Conservation (phyloP, 202 grass and related monocot genomes). For the Carex arenaria region DNA sequence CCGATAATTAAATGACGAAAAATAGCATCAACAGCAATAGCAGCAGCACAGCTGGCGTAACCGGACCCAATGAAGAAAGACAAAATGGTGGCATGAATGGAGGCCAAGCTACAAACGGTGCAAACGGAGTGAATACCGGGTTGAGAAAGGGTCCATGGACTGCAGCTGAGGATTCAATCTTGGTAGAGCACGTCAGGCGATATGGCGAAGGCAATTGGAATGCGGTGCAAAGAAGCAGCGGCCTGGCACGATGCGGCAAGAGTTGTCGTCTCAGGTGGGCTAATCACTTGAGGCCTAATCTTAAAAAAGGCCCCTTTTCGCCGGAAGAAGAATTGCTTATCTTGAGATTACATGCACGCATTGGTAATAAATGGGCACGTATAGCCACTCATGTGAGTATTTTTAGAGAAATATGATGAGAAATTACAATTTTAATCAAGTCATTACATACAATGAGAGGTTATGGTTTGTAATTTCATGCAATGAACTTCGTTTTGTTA, state of each 20-base stretch:
- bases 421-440: not conserved
- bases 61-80: constrained; percentile 6
- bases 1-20: constrained; percentile 17
- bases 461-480: constrained; percentile 1
- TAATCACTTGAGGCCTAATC: constrained; percentile 89
- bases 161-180: constrained; percentile 63
- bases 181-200: constrained; percentile 67
- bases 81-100: not conserved
- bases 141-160: constrained; percentile 94
- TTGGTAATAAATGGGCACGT: constrained; percentile 82
- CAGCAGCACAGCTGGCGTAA: not conserved
- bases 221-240: constrained; percentile 60
- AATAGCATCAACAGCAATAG: constrained; percentile 24
- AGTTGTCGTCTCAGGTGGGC: constrained; percentile 94
- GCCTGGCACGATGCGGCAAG: constrained; percentile 77
- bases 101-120: constrained; percentile 24
- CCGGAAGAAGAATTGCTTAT: constrained; percentile 67
- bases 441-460: not conserved
- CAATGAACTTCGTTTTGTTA: not conserved
- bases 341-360: constrained; percentile 64
- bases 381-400: constrained; percentile 47
- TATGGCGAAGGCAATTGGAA: constrained; percentile 91
- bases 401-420: not conserved
- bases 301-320: constrained; percentile 87
- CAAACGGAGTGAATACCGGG: constrained; percentile 14